Conservation (phyloP, 2,329 filamentous ascomycete genomes). For the Fusarium proliferatum region DNA sequence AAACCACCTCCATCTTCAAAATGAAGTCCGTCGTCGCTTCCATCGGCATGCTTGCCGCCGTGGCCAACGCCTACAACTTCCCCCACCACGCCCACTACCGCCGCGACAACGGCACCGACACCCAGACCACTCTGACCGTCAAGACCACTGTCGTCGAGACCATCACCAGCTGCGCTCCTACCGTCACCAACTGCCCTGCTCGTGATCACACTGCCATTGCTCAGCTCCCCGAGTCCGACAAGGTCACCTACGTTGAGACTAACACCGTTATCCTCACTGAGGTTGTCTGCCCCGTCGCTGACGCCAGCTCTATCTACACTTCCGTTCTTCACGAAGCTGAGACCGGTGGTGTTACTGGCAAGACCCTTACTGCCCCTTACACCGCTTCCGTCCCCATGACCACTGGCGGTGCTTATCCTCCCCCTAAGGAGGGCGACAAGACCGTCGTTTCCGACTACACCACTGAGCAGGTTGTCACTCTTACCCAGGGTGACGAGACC, state of each 20-base stretch:
- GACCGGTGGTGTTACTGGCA: conserved; percentile 52
- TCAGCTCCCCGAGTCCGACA: conserved; percentile 51
- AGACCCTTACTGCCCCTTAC: conserved; percentile 41
- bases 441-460: conserved; percentile 46
- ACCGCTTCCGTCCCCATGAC: conserved; percentile 38
- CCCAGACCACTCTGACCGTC: conserved; percentile 59
- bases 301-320: conserved; percentile 55
- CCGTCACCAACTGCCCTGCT: conserved; percentile 67
- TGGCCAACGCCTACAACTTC: conserved; percentile 55
- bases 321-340: conserved; percentile 52
- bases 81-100: conserved; percentile 50
- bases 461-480: conserved; percentile 50
- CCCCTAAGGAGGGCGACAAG: conserved; percentile 27
- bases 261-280: conserved; percentile 54
- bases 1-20: conserved; percentile 44
- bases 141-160: conserved; percentile 66
- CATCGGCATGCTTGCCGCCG: conserved; percentile 58
- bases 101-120: conserved; percentile 45
- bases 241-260: conserved; percentile 50
- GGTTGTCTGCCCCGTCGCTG: conserved; percentile 59
- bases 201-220: conserved; percentile 48
- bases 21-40: conserved; percentile 61
- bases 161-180: conserved; percentile 67
- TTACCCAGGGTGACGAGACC: conserved; percentile 51
- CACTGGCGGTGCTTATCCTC: conserved; percentile 52